Conservation (phyloP, 2,329 filamentous ascomycete species). For the Diaporthe longicolla region DNA sequence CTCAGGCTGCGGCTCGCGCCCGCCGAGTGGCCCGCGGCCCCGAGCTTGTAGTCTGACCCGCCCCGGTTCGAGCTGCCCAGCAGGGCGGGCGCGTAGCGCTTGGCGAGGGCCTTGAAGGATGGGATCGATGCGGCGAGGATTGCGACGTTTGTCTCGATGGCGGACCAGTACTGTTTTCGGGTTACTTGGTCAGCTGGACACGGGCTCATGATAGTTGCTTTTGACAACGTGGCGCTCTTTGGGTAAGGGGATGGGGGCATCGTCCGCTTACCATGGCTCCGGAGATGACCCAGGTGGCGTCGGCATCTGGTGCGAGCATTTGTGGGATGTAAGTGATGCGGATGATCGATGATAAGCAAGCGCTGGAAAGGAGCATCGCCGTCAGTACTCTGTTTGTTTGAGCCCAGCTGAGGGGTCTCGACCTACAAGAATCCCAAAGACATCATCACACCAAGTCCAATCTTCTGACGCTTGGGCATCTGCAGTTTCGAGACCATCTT, state of each 20-base stretch:
- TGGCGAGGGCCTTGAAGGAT: slow-evolving; percentile 52
- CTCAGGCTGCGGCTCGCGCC: slow-evolving; percentile 11
- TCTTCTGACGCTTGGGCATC: slow-evolving; percentile 60
- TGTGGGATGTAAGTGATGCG: slow-evolving; percentile 60
- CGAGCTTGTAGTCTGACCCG: slow-evolving; percentile 36
- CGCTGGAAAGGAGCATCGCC: slow-evolving; percentile 47
- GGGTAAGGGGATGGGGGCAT: too few species aligned
- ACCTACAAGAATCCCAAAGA: slow-evolving; percentile 59
- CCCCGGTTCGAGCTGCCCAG: slow-evolving; percentile 48
- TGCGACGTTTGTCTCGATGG: slow-evolving; percentile 54
- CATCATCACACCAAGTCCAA: slow-evolving; percentile 58
- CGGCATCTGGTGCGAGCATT: slow-evolving; percentile 54
- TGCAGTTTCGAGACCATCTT: slow-evolving; percentile 58
- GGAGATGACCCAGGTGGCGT: slow-evolving; percentile 53
- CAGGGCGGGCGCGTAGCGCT: slow-evolving; percentile 56
- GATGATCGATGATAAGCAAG: slow-evolving; percentile 61
- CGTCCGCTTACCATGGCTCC: slow-evolving; percentile 54
- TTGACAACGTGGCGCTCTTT: too few species aligned
- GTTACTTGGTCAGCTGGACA: not conserved
- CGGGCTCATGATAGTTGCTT: too few species aligned
- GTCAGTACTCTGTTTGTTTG: not conserved
- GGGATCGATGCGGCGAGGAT: slow-evolving; percentile 55
- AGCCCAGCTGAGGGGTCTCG: too few species aligned
- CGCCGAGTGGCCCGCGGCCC: not conserved
- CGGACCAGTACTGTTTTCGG: slow-evolving; percentile 51